A percentile compares a stretch with the other conserved stretches of the same genome.
These are phyloP conservation scores for Striga asiatica DNA, from an alignment of 257 asterid genomes.

Conservation along the genomic window DNA sequence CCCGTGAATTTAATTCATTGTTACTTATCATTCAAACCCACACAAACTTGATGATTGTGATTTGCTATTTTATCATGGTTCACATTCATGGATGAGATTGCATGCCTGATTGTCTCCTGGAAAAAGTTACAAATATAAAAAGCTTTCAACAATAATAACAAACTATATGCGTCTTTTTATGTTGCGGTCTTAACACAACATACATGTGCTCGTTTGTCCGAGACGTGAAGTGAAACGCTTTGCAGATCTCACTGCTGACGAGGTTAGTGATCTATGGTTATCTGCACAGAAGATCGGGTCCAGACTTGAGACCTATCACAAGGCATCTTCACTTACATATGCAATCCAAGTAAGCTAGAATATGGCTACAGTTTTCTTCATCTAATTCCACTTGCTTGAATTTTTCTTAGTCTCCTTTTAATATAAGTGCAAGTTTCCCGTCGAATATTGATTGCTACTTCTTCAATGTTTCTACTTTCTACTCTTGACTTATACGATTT, in stretches of 20 bases:
- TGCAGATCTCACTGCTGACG: slow-evolving; percentile 61
- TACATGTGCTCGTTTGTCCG: slow-evolving; percentile 84
- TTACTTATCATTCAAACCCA: neutral
- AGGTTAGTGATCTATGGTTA: slow-evolving; percentile 64
- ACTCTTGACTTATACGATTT: no score
- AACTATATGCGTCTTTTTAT: neutral
- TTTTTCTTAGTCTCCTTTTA: neutral
- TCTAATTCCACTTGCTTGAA: neutral
- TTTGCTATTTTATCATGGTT: neutral
- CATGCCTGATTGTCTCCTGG: neutral
- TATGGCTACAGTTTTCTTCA: neutral
- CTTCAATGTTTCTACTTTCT: no score
- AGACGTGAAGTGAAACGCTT: slow-evolving; percentile 68
- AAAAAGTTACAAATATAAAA: no score
- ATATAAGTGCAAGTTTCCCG: no score
- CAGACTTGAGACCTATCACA: slow-evolving; percentile 64
- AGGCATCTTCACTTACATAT: slow-evolving; percentile 70
- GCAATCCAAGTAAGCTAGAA: slow-evolving; percentile 57
- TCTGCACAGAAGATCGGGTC: slow-evolving; percentile 56
- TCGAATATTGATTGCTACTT: neutral
- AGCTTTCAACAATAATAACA: neutral
- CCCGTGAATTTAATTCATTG: no score
- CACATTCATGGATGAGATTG: neutral
- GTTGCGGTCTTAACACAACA: slow-evolving; percentile 32
- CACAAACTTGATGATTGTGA: neutral